These are phyloP conservation scores for Collybia sp. DNA, from an alignment of 768 basidiomycete genomes.

Conservation along the genomic window DNA sequence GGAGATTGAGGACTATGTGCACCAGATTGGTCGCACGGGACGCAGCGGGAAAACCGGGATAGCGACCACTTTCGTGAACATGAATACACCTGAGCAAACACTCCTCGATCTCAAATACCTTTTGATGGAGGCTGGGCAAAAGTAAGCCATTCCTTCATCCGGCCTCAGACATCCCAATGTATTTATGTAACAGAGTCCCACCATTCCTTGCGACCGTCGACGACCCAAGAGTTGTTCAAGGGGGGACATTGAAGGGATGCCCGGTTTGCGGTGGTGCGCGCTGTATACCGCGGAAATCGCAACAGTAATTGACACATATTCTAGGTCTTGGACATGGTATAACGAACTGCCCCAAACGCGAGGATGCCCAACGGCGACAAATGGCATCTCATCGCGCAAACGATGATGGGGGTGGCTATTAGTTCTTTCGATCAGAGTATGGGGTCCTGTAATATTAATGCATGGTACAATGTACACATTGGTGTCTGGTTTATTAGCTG, in stretches of 20 bases:
- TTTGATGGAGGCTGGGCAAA: slow-evolving; percentile 95
- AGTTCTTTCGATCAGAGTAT: neutral
- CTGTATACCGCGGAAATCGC: neutral
- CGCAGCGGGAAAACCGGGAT: slow-evolving; percentile 98
- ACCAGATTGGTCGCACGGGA: slow-evolving; percentile 98
- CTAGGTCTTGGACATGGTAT: slow-evolving; percentile 90
- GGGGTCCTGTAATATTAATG: neutral
- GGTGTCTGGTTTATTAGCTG: neutral
- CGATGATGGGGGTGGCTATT: slow-evolving; percentile 57
- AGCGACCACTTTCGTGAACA: slow-evolving; percentile 98
- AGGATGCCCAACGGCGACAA: slow-evolving; percentile 86
- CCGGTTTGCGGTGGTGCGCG: slow-evolving; percentile 88
- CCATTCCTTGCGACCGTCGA: slow-evolving; percentile 89
- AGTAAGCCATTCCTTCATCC: slow-evolving; percentile 45
- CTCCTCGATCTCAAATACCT: slow-evolving; percentile 95
- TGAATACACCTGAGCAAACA: slow-evolving; percentile 96
- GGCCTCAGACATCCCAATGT: slow-evolving; percentile 1
- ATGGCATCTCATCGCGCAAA: slow-evolving; percentile 80
- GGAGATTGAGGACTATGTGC: slow-evolving; percentile 99
- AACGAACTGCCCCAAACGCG: slow-evolving; percentile 93
- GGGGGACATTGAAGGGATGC: slow-evolving; percentile 80
- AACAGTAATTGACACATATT: neutral
- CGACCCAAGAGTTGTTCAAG: slow-evolving; percentile 81
- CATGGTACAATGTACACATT: slow-evolving; percentile 1
- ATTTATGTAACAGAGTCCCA: slow-evolving; percentile 63